These are phyloP conservation scores for Nyctanthes arbortristis DNA, from an alignment of 257 asterid genomes.

Conservation along the genomic window DNA sequence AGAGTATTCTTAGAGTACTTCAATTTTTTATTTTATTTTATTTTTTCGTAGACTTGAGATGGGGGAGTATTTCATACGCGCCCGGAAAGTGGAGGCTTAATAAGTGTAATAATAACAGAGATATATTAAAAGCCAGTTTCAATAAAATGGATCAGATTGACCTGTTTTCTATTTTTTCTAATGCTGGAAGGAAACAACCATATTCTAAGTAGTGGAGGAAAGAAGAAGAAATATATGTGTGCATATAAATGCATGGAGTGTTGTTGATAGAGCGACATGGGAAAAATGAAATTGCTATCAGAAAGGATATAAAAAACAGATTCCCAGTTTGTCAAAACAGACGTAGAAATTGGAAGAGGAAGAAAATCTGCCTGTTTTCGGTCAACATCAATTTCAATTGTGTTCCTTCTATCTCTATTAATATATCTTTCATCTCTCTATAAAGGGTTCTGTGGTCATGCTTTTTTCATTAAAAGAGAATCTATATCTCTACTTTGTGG, in stretches of 20 bases:
- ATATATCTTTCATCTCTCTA: neutral
- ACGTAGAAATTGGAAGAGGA: slow-evolving; percentile 2
- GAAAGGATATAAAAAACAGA: neutral
- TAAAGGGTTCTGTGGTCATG: neutral
- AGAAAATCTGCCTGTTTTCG: slow-evolving; percentile 9
- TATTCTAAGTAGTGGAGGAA: slow-evolving; percentile 25
- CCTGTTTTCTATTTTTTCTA: too few species aligned
- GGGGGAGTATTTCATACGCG: too few species aligned
- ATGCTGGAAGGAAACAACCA: slow-evolving; percentile 3
- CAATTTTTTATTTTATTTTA: too few species aligned
- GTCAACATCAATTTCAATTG: slow-evolving; percentile 13
- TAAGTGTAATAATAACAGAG: too few species aligned
- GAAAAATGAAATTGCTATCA: neutral
- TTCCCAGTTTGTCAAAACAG: neutral
- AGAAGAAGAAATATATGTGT: neutral
- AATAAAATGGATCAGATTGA: too few species aligned
- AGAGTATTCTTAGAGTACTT: too few species aligned
- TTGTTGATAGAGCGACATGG: too few species aligned
- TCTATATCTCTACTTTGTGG: slow-evolving; percentile 1
- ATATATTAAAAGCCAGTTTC: too few species aligned
- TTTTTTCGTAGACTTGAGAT: too few species aligned
- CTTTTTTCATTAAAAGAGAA: neutral
- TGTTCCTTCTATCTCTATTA: slow-evolving; percentile 10
- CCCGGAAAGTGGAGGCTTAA: too few species aligned
- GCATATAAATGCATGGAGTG: too few species aligned